Evolutionary conservation across 1,284 basidiomycete species (phyloP), one percentile per base, ranked within the genome.

Genomic region (Trichosporon sp.): DNA sequence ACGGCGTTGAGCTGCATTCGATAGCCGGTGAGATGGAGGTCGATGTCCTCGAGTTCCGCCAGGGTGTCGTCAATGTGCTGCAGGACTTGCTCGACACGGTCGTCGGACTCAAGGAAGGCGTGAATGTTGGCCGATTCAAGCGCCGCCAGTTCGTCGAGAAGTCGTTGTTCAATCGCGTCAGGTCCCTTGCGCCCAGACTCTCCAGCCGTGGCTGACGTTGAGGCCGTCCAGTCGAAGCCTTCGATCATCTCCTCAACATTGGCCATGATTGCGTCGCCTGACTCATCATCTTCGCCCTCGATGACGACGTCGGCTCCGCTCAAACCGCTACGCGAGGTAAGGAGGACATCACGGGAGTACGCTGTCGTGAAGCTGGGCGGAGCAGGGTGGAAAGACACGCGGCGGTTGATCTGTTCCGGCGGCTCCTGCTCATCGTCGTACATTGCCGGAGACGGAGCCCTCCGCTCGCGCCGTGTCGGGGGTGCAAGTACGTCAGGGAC

Each of bases 191-290:
- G 79, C 34, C 70, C 66, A 2, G 69, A 70, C 8, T 62, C 74
- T 2, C 65, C 51, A 11, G 32, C 47, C 31, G 47, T 58, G 12
- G 74, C 70, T 60, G 56, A 60, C 8, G 75, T 74, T 13, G 70
- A 73, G 0, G 66, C 91, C 0, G 91, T 89, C 94, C 93, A 98
- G 80, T 99, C 96, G 78, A 98, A 96, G 0, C 95, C 95, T 78
- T 99, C 96, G 11, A 99, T 87, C 92, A 99, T 95, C 80, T 99
- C 97, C 80, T 99, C 97, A 3, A 99, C 93, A 80, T 89, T 95
- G 9, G 90, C 86, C 81, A 97, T 87, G 5, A 92, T 92, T 6
- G 90, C 92, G 75, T 92, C 89, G 44, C 91, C 90, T 65, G 87
- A 88, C 34, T 87, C 91, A 56, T 90, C 87, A 9, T 86, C 85